phyloP scores from a whole-genome alignment of 495 filamentous ascomycete genomes.

The Terfezia boudieri region DNA sequence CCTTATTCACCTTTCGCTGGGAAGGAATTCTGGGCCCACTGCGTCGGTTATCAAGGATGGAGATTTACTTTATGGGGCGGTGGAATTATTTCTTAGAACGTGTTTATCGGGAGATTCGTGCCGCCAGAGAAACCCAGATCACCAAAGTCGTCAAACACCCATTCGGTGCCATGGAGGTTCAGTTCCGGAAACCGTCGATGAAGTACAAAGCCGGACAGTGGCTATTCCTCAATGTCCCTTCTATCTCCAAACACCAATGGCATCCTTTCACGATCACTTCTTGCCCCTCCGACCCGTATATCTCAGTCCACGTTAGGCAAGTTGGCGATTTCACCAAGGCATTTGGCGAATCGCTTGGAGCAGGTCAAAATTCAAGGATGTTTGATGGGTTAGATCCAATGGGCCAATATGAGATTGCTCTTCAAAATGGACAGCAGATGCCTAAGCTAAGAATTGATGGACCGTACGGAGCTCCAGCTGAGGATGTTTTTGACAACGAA shows the following conservation, averaged over 20 bases:
- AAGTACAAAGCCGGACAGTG: slow-evolving; percentile 97
- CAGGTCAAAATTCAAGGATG: slow-evolving; percentile 58
- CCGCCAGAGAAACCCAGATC: slow-evolving; percentile 63
- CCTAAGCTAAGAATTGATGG: slow-evolving; percentile 76
- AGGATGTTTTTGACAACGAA: slow-evolving; percentile 96
- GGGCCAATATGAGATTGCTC: slow-evolving; percentile 96
- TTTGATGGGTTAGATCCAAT: slow-evolving; percentile 79
- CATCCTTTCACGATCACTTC: slow-evolving; percentile 99
- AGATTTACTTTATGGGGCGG: slow-evolving; percentile 88
- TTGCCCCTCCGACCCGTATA: slow-evolving; percentile 82
- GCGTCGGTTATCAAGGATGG: slow-evolving; percentile 91
- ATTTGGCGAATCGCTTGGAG: slow-evolving; percentile 80
- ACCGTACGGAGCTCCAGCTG: slow-evolving; percentile 88
- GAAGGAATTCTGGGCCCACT: slow-evolving; percentile 66
- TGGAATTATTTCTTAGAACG: slow-evolving; percentile 69
- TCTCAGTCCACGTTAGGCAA: slow-evolving; percentile 85
- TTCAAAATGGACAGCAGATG: slow-evolving; percentile 80
- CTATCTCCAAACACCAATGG: slow-evolving; percentile 77
- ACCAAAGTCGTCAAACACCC: slow-evolving; percentile 87
- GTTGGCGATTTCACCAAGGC: slow-evolving; percentile 85
- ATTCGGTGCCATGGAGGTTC: slow-evolving; percentile 94
- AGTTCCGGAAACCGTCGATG: slow-evolving; percentile 89
- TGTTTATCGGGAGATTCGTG: slow-evolving; percentile 75
- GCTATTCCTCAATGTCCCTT: slow-evolving; percentile 84
- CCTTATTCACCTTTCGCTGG: slow-evolving; percentile 71